Conservation (phyloP, 2,329 filamentous ascomycete genomes). For the Leptographium wingfieldii region DNA sequence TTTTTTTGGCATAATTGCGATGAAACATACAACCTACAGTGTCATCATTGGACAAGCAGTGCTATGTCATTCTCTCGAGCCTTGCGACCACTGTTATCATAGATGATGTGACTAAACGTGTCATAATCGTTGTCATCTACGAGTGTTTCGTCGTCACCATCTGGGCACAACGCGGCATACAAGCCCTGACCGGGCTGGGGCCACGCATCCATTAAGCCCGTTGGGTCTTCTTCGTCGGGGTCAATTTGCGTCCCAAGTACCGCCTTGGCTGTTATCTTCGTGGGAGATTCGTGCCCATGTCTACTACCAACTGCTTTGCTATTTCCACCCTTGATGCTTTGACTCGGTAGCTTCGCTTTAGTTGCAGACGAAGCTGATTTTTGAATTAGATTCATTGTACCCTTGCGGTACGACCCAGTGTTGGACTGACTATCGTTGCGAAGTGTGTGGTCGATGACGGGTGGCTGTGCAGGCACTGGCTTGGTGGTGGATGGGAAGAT, state of each 20-base stretch:
- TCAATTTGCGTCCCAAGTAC: constrained; percentile 6
- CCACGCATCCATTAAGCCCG: constrained; percentile 10
- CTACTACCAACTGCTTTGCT: not conserved
- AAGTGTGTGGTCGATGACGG: constrained; percentile 1
- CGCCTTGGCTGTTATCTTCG: not conserved
- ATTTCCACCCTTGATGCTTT: not conserved
- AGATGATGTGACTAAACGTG: constrained; percentile 23
- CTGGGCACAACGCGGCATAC: constrained; percentile 17
- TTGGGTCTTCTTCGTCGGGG: constrained; percentile 12
- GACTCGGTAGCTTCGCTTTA: not conserved
- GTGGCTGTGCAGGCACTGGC: constrained; percentile 13
- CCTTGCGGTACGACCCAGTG: constrained; percentile 15
- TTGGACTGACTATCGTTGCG: constrained; percentile 2
- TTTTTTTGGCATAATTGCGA: too few species aligned
- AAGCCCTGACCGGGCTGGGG: constrained; percentile 12
- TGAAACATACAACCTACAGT: too few species aligned
- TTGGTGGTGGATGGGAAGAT: constrained; percentile 37
- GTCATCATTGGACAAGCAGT: not conserved
- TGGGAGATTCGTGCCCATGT: not conserved
- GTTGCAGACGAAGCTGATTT: not conserved
- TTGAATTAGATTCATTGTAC: constrained; percentile 7
- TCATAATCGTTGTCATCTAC: constrained; percentile 21
- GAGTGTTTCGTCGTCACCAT: constrained; percentile 17
- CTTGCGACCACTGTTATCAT: constrained; percentile 11
- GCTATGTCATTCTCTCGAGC: not conserved